These are phyloP conservation scores for Hypoxylon subgilvum DNA, from an alignment of 495 filamentous ascomycete species.

Conservation along the genomic window DNA sequence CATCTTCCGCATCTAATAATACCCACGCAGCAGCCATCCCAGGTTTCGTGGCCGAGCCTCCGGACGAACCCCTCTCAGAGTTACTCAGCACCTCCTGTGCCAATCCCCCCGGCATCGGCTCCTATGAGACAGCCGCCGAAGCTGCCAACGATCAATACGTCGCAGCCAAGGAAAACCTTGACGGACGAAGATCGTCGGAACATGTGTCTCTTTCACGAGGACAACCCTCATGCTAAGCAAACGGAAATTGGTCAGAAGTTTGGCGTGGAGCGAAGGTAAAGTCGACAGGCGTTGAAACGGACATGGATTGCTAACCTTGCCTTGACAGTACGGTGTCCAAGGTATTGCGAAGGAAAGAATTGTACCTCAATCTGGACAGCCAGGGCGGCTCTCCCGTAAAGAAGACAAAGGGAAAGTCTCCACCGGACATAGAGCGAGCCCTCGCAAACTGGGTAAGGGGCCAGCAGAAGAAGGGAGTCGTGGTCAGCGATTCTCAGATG, in stretches of 20 bases:
- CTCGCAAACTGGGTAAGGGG: conserved; percentile 87
- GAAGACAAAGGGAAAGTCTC: conserved; percentile 86
- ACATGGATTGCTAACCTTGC: conserved; percentile 30
- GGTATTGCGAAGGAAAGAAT: conserved; percentile 93
- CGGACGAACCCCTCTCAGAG: conserved; percentile 61
- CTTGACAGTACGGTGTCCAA: conserved; percentile 94
- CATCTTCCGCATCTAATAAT: conserved; percentile 60
- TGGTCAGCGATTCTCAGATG: conserved; percentile 82
- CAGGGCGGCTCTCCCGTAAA: conserved; percentile 88
- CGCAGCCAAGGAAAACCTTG: conserved; percentile 84
- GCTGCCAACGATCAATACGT: conserved; percentile 53
- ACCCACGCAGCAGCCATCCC: conserved; percentile 60
- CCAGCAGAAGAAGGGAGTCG: conserved; percentile 74
- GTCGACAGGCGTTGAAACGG: conserved; percentile 9
- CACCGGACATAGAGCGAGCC: conserved; percentile 89
- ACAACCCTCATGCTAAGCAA: conserved; percentile 93
- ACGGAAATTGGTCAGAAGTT: conserved; percentile 97
- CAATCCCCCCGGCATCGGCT: conserved; percentile 62
- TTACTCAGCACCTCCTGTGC: conserved; percentile 60
- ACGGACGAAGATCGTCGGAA: conserved; percentile 88
- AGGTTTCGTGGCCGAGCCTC: conserved; percentile 73
- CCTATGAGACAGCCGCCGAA: conserved; percentile 54
- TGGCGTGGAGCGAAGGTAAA: conserved; percentile 97
- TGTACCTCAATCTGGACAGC: conserved; percentile 90
- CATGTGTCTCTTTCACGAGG: conserved; percentile 96